These are phyloP conservation scores for Ceratobasidium sp. DNA, from an alignment of 1,284 basidiomycete species.

Conservation along the genomic window DNA sequence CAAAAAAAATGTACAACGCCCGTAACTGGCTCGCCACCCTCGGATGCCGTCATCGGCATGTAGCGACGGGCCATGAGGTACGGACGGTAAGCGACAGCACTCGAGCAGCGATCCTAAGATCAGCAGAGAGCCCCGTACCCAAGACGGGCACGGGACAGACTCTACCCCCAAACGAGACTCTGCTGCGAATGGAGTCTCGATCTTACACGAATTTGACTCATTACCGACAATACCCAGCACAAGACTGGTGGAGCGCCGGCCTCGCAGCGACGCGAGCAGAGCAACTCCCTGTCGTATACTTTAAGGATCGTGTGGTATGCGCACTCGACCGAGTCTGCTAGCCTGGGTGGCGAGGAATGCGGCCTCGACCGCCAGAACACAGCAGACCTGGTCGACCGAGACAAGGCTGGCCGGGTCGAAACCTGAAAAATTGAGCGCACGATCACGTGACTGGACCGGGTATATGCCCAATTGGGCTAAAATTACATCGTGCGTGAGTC, in stretches of 20 bases:
- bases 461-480: neutral
- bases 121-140: constrained; percentile 37
- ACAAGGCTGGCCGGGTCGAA: constrained; percentile 18
- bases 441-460: constrained; percentile 1
- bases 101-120: constrained; percentile 30
- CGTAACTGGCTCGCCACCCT: constrained; percentile 1
- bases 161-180: constrained; percentile 38
- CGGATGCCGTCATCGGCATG: constrained; percentile 21
- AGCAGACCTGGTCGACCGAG: constrained; percentile 21
- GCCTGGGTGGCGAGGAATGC: constrained; percentile 25
- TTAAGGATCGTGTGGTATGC: constrained; percentile 77
- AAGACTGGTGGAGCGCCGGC: constrained; percentile 65
- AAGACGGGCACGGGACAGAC: constrained; percentile 26
- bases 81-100: constrained; percentile 10
- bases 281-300: constrained; percentile 76
- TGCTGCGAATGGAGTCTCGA: constrained; percentile 44
- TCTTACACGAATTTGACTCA: constrained; percentile 62
- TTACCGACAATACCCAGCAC: constrained; percentile 62
- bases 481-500: neutral
- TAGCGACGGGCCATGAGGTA: constrained; percentile 23
- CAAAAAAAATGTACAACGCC: constrained; percentile 9
- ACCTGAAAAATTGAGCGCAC: constrained; percentile 19
- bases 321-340: constrained; percentile 33
- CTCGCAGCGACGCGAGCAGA: constrained; percentile 45
- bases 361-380: constrained; percentile 33